Evolutionary conservation across 108 stramenopile species (phyloP).

Genomic region (Nitzschia palea): DNA sequence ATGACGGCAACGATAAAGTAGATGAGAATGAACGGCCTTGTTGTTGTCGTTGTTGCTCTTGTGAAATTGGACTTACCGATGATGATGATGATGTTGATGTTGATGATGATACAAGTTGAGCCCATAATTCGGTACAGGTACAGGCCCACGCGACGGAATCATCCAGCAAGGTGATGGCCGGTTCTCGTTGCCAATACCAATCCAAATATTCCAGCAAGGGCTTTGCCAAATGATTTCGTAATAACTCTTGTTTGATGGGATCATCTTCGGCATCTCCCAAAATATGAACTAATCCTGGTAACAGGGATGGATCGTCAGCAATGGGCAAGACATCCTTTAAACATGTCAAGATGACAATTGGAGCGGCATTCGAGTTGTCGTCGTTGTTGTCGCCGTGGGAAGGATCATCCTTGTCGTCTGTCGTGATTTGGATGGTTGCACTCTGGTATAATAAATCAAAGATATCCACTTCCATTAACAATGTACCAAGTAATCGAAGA

Average conservation of each 20-base stretch:
- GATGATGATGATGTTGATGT: no score
- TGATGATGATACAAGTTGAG: no score
- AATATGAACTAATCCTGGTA: constrained; percentile 15
- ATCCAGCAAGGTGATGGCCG: not conserved
- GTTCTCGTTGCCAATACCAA: constrained; percentile 8
- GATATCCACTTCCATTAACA: constrained; percentile 19
- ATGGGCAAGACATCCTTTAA: not conserved
- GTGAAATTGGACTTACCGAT: no score
- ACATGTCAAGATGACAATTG: constrained; percentile 1
- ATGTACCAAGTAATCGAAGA: constrained; percentile 7
- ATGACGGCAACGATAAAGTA: no score
- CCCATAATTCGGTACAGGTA: constrained; percentile 17
- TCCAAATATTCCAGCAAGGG: constrained; percentile 9
- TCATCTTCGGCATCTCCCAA: constrained; percentile 3
- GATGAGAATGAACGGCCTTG: no score
- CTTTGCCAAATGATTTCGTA: not conserved
- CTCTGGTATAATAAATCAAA: constrained; percentile 12
- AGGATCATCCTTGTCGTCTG: constrained; percentile 3
- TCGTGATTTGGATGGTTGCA: no score
- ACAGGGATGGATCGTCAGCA: constrained; percentile 12
- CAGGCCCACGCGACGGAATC: constrained; percentile 15
- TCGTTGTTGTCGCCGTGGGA: not conserved
- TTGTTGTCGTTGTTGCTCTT: not conserved
- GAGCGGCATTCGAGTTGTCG: not conserved
- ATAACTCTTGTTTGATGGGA: not conserved